phyloP scores from a whole-genome alignment of 345 rosid genomes.

The Cardiospermum halicacabum region DNA sequence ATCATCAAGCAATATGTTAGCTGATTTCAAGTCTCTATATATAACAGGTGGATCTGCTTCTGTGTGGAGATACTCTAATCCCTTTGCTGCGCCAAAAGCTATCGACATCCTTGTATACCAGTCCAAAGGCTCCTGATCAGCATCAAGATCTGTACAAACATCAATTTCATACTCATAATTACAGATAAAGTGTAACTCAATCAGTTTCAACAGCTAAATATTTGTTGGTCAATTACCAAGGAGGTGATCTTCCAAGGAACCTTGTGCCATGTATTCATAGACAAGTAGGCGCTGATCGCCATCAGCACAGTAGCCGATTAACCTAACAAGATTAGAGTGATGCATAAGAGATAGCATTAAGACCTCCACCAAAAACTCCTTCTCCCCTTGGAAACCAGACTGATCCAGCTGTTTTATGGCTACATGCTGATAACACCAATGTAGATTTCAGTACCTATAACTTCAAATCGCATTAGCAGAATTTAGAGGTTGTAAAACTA shows the following conservation, averaged over 20 bases:
- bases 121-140: constrained; percentile 37
- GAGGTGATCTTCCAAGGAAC: constrained; percentile 70
- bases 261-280: constrained; percentile 60
- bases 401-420: constrained; percentile 70
- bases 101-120: constrained; percentile 65
- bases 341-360: constrained; percentile 72
- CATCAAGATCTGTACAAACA: constrained; percentile 28
- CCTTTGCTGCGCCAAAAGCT: constrained; percentile 61
- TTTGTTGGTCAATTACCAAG: too few species aligned
- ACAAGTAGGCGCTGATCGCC: constrained; percentile 75
- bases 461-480: not conserved
- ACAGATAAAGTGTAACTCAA: too few species aligned
- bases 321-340: constrained; percentile 62
- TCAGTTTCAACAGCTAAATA: too few species aligned
- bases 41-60: constrained; percentile 53
- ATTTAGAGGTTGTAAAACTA: not conserved
- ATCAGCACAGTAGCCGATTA: constrained; percentile 75
- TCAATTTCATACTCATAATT: too few species aligned
- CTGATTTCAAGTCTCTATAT: constrained; percentile 56
- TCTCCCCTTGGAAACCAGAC: constrained; percentile 67
- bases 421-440: constrained; percentile 45
- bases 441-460: too few species aligned
- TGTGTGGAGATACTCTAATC: constrained; percentile 52
- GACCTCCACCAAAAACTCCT: constrained; percentile 80
- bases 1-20: constrained; percentile 52